Evolutionary conservation across 345 rosid species (phyloP), one percentile per base, ranked within the genome.

Genomic region (Gossypium rotundifolium): DNA sequence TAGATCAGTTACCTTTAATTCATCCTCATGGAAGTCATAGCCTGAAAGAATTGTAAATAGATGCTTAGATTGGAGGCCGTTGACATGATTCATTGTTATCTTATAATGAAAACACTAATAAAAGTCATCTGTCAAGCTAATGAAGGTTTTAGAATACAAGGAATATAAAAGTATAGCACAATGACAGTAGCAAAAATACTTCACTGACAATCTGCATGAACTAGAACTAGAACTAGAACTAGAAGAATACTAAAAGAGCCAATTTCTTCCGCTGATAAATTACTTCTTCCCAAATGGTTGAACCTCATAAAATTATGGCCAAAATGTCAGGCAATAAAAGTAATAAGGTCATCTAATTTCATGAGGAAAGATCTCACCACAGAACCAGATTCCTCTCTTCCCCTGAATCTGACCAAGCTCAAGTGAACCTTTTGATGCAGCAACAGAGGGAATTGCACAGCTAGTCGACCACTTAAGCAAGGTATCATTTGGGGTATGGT

Each of bases 11-110:
- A 80, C 97, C 97, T 91, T 89, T 22, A 94, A 82, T 75, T 92
- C 96, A 65, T 94, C 97, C 81, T 94, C 96, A 76, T 87, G 97
- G 82, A 92, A 94, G 75, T 95, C 97, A 79, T 92, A 92, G 33
- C 98, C 98, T 92, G 89, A 82, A 80, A 83, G 8, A 25, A 9
- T 27, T 49, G 59, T 25, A 69, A 69, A 27, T 33, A 69, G 20
- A 25, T 8, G 9, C 59, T 51, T 1, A 68, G 44, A 17, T 27
- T 40, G 33, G 45, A 69, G 22, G 9, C 8, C 25, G 58, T 48
- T 67, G 13, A 67, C 40, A 67, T 48, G 20, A 67, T 67, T 40
- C 38, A 12, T 11, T 59, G 4, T 59, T 5, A 59, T 59, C 38
- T 59, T 59, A 59, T 23, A 4, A 23, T 23, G 7, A 20, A 3